phyloP scores from a whole-genome alignment of 106 monocot species.

The Allium fistulosum region DNA sequence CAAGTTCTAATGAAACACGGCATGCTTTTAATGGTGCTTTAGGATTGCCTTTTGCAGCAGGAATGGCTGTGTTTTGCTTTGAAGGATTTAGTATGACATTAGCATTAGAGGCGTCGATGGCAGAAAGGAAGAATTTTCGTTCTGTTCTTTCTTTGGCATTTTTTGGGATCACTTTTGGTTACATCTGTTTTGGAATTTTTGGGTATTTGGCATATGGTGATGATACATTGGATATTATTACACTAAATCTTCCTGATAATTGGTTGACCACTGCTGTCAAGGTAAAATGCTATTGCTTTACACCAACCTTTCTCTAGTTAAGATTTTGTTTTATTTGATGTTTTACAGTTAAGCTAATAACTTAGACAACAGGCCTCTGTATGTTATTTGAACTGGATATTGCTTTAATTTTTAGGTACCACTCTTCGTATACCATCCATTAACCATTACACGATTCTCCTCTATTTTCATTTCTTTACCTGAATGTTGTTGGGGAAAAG shows the following conservation, averaged over 20 bases:
- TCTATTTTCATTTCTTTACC: no score
- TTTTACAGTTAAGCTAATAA: no score
- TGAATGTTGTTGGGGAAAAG: no score
- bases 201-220: slow-evolving; percentile 47
- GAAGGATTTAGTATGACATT: slow-evolving; percentile 1
- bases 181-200: slow-evolving; percentile 28
- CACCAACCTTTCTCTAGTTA: no score
- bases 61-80: slow-evolving; percentile 35
- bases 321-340: no score
- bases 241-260: slow-evolving; percentile 35
- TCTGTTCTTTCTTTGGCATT: slow-evolving; percentile 30
- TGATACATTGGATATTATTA: slow-evolving; percentile 29
- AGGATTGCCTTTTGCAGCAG: slow-evolving; percentile 52
- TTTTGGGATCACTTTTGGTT: slow-evolving; percentile 11
- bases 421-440: no score
- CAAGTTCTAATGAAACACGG: slow-evolving; percentile 14
- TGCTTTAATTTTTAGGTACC: no score
- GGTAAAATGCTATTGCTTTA: slow-evolving; percentile 7
- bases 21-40: slow-evolving; percentile 45
- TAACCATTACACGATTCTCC: no score
- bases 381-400: no score
- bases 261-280: slow-evolving; percentile 25
- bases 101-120: slow-evolving; percentile 18
- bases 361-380: no score
- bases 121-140: slow-evolving; percentile 9